Evolutionary conservation across 371 early-diverging fungal species (phyloP).

Genomic region (Mucor racemosus): DNA sequence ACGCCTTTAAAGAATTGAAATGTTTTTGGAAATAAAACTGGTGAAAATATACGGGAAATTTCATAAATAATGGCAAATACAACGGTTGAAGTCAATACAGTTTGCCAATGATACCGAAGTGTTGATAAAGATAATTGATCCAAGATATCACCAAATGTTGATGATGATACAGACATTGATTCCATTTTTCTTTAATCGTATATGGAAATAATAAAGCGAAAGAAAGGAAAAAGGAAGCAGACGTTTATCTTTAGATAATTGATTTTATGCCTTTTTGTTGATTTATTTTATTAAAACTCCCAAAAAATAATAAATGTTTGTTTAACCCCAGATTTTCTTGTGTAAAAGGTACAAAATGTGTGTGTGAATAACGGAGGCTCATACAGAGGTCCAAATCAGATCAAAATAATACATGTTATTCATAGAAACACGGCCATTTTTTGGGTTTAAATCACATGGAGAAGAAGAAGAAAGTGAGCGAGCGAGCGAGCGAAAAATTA

Average conservation of each 20-base stretch:
- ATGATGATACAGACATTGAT: background rate
- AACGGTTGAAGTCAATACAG: slow-evolving; percentile 42
- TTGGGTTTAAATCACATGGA: too few relatives aligned
- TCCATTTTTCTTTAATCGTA: background rate
- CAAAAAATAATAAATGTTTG: too few relatives aligned
- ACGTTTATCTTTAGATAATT: background rate
- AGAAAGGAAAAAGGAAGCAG: background rate
- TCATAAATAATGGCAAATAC: slow-evolving; percentile 60
- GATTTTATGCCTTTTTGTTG: slow-evolving; percentile 6
- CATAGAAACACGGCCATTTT: too few relatives aligned
- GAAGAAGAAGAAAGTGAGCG: too few relatives aligned
- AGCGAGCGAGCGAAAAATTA: too few relatives aligned
- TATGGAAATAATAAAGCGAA: background rate
- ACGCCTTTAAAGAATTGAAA: slow-evolving; percentile 64
- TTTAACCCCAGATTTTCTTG: slow-evolving; percentile 2
- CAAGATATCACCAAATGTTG: slow-evolving; percentile 28
- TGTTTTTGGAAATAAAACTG: slow-evolving; percentile 63
- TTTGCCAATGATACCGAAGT: slow-evolving; percentile 49
- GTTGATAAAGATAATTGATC: slow-evolving; percentile 42
- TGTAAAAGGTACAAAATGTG: background rate
- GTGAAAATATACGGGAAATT: slow-evolving; percentile 60
- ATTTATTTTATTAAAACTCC: background rate
- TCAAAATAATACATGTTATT: too few relatives aligned
- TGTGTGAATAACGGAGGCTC: too few relatives aligned
- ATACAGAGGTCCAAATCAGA: too few relatives aligned